Conservation (phyloP, 2,329 filamentous ascomycete genomes). For the Ustulina deusta region DNA sequence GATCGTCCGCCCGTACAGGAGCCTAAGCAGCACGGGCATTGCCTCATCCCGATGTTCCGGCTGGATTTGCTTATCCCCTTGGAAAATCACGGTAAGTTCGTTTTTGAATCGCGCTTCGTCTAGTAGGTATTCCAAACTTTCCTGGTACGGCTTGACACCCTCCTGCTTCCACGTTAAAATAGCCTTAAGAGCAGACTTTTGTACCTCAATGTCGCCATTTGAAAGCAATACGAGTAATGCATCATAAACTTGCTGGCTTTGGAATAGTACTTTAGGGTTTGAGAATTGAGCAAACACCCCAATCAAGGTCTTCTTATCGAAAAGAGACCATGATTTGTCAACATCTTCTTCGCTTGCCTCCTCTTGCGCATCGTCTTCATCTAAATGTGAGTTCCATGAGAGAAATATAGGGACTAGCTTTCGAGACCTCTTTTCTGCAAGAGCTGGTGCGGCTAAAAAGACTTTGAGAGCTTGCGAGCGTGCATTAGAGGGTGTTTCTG, state of each 20-base stretch:
- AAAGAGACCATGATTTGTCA: conserved; percentile 72
- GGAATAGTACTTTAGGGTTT: conserved; percentile 88
- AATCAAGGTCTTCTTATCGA: conserved; percentile 87
- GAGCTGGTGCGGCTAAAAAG: conserved; percentile 75
- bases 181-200: conserved; percentile 85
- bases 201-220: conserved; percentile 91
- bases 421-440: conserved; percentile 89
- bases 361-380: conserved; percentile 53
- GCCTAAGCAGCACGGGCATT: conserved; percentile 86
- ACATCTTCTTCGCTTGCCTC: conserved; percentile 36
- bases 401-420: conserved; percentile 87
- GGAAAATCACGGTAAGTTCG: conserved; percentile 89
- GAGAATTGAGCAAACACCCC: conserved; percentile 84
- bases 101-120: conserved; percentile 94
- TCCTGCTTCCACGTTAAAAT: conserved; percentile 90
- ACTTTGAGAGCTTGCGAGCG: conserved; percentile 84
- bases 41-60: conserved; percentile 77
- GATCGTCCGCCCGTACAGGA: conserved; percentile 91
- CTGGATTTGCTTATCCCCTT: conserved; percentile 78
- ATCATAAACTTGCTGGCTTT: conserved; percentile 78
- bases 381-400: conserved; percentile 75
- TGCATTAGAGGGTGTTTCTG: conserved; percentile 66
- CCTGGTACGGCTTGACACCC: conserved; percentile 80
- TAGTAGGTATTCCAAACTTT: conserved; percentile 85
- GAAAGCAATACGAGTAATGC: conserved; percentile 80